A percentile compares a stretch with the other conserved stretches of the same genome.
Evolutionary conservation across 139 green algal genomes (phyloP).

Genomic region (Chlorella sp.): DNA sequence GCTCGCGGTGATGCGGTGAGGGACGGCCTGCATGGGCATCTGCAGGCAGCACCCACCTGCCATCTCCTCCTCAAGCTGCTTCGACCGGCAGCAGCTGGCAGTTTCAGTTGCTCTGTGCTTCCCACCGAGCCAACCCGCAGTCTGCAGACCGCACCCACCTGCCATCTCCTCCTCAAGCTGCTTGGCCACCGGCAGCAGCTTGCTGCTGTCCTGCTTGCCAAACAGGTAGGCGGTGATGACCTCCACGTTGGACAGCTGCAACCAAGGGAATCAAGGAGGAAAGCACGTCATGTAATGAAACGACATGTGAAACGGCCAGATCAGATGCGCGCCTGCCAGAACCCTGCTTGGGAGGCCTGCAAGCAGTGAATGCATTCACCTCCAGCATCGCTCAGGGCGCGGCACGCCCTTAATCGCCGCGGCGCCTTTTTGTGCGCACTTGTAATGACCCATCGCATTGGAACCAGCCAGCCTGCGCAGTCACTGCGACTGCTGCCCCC

Average conservation of each 20-base stretch:
- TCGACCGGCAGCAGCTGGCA: not conserved
- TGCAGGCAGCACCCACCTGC: not conserved
- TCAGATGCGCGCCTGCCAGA: not conserved
- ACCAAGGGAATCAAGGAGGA: not conserved
- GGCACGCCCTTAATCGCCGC: not conserved
- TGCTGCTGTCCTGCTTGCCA: constrained; percentile 25
- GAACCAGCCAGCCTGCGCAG: not conserved
- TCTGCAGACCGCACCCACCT: not conserved
- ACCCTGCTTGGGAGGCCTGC: too few relatives aligned
- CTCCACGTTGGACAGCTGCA: constrained; percentile 69
- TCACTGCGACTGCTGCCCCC: too few relatives aligned
- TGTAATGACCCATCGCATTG: too few relatives aligned
- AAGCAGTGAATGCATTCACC: not conserved
- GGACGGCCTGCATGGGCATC: too few relatives aligned
- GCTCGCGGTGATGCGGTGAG: too few relatives aligned
- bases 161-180: constrained; percentile 26
- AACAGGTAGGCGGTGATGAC: constrained; percentile 73
- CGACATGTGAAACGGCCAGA: not conserved
- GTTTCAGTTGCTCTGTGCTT: not conserved
- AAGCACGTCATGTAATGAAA: too few relatives aligned
- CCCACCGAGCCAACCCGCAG: not conserved
- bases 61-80: not conserved
- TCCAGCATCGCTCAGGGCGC: not conserved
- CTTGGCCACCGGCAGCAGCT: constrained; percentile 28
- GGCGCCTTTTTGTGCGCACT: too few relatives aligned